Base-by-base conservation (phyloP, 345 rosid species). In the Sonneratia caseolaris region DNA sequence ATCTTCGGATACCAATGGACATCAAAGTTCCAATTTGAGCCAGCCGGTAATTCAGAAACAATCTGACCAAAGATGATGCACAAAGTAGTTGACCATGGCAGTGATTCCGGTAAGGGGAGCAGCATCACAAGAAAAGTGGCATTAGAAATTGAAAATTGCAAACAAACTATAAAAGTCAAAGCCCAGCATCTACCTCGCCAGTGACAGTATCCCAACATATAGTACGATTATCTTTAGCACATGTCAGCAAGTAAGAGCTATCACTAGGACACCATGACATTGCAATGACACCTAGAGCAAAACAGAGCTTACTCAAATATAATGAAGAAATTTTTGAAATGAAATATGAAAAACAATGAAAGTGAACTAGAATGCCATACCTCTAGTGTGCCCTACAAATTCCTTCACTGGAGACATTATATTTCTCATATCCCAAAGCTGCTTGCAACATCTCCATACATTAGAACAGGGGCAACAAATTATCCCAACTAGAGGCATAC, bases 371-470 rank as follows among this genome's bases (percentile, higher is more conserved):
- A 62, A 62, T 62, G 37, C n/a, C 73, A 77, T 89, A 96, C 98
- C 99, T 86, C 80, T 92, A 47, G 94, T 81, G 86, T 92, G 99
- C 32, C 99, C 99, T 66, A 77, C 86, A 79, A 91, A 87, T 83
- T 96, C 97, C 75, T 81, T 87, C 69, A 92, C 90, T 47, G 99
- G 99, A 64, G 91, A 82, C 90, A 96, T 76, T 71, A 79, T 81
- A 82, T 96, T 92, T 72, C 99, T 82, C 98, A 96, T 91, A 76
- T 96, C 99, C 99, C 99, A 92, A 78, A 96, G 97, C 99, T 92
- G 92, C 55, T 68, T 59, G 61, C 74, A 68, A 81, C 19, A 61
- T 40, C 7, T 21, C 12, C 21, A 22, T 43, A 75, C n/a, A 84
- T 55, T 67, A 71, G 64, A 68, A 67, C 66, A 67, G 64, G 43